Percentiles rank a stretch among this genome's conserved stretches.
Conservation (phyloP, 2,329 filamentous ascomycete species). For the Coleophoma eucalyptorum region DNA sequence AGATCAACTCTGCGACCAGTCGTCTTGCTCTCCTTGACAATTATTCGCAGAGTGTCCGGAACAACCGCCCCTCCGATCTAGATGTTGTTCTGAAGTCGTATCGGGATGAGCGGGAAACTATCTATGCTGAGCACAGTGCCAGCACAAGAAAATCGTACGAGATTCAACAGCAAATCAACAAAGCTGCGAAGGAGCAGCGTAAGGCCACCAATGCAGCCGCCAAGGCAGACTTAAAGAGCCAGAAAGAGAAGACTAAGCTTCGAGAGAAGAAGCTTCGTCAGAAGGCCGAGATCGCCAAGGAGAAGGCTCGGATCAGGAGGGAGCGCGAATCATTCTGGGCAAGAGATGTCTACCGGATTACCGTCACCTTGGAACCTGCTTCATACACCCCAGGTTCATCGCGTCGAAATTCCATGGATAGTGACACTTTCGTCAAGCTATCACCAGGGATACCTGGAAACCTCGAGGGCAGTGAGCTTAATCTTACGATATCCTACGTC, state of each 20-base stretch:
- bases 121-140: slow-evolving; percentile 35
- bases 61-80: slow-evolving; percentile 15
- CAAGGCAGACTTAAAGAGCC: slow-evolving; percentile 30
- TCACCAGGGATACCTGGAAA: slow-evolving; percentile 13
- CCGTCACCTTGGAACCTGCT: slow-evolving; percentile 46
- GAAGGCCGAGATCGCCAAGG: slow-evolving; percentile 32
- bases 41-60: slow-evolving; percentile 18
- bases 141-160: slow-evolving; percentile 28
- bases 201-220: slow-evolving; percentile 18
- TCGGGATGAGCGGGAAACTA: slow-evolving; percentile 20
- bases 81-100: slow-evolving; percentile 20
- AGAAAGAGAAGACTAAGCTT: slow-evolving; percentile 32
- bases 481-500: slow-evolving; percentile 25
- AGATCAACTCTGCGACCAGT: slow-evolving; percentile 21
- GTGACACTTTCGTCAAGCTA: slow-evolving; percentile 18
- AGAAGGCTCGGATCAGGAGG: slow-evolving; percentile 38
- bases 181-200: slow-evolving; percentile 29
- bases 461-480: slow-evolving; percentile 20
- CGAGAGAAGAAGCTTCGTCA: slow-evolving; percentile 31
- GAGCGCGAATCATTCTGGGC: slow-evolving; percentile 47
- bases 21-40: slow-evolving; percentile 21
- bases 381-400: slow-evolving; percentile 40
- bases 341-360: slow-evolving; percentile 42
- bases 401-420: slow-evolving; percentile 42
- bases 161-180: slow-evolving; percentile 28